Base-by-base conservation (phyloP, 2,329 filamentous ascomycete genomes). In the Hypocreales sp. region DNA sequence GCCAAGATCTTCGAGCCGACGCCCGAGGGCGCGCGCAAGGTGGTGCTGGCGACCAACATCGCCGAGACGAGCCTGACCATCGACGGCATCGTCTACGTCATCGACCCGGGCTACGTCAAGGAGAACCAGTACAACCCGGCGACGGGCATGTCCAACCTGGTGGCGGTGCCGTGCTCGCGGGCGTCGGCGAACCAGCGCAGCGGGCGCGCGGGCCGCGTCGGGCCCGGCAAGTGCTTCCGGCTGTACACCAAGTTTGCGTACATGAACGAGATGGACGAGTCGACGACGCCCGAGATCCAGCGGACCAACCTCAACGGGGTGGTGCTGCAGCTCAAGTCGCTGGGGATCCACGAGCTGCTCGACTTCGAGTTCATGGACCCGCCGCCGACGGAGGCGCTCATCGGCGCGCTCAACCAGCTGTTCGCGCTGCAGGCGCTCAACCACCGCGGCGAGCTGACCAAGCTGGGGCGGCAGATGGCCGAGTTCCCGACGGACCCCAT, bases 321-420 rank as follows among this genome's bases (percentile, higher is more conserved):
- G 0, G 81, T 94, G 2, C 57, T 98, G 15, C 72, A 86, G 34
- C 61, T 98, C 7, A 94, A 93, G 46, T 82, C 80, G 0, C 63
- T 95, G 0, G 86, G 86, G 8, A 92, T 98, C 48, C 83, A 92
- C 46, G 79, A 95, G 41, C 61, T 98, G 0, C 67, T 98, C 5
- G 76, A 87, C 33, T 98, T 98, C 44, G 86, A 94, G 46, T 95
- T 93, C 41, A 84, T 95, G 73, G 87, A 95, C 40, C 78, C 86
- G 1, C 90, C 90, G 0, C 79, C 86, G 0, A 81, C 83, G 0
- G 83, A 94, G 44, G 81, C 84, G 1, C 69, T 98, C 18, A 92
- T 93, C 36, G 74, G 79, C 14, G 80, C 84, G 0, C 60, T 98
- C 24, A 90, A 95, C 48, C 78, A 90, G 42, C 67, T 98, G 1